These are phyloP conservation scores for Meyerozyma athensensis DNA, from an alignment of 1,139 yeast genomes.

Conservation along the genomic window DNA sequence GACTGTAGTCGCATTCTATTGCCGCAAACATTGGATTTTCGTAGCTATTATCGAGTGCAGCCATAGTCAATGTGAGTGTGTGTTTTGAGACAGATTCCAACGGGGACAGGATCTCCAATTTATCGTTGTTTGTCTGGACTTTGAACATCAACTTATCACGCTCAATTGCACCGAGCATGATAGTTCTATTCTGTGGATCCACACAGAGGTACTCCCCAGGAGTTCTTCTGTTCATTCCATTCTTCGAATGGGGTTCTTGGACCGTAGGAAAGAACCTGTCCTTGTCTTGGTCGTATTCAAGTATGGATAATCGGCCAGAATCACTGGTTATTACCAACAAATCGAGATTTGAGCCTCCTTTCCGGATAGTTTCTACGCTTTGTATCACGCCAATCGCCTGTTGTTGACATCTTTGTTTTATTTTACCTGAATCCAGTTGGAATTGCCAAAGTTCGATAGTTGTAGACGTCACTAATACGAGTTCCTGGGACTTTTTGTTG, in stretches of 20 bases:
- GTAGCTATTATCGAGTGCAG: conserved; percentile 68
- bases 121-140: conserved; percentile 35
- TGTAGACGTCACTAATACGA: conserved; percentile 56
- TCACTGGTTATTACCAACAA: conserved; percentile 70
- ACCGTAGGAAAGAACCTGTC: conserved; percentile 44
- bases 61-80: conserved; percentile 48
- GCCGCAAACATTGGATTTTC: conserved; percentile 84
- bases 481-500: conserved; percentile 50
- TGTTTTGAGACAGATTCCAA: conserved; percentile 57
- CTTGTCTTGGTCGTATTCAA: conserved; percentile 40
- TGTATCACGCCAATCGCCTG: conserved; percentile 60
- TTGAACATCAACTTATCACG: conserved; percentile 61
- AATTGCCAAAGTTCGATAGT: conserved; percentile 49
- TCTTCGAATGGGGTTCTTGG: conserved; percentile 68
- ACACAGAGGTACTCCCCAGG: conserved; percentile 76
- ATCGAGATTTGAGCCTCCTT: conserved; percentile 53
- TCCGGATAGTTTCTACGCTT: conserved; percentile 44
- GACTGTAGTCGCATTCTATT: conserved; percentile 58
- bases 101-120: conserved; percentile 61
- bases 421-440: conserved; percentile 52
- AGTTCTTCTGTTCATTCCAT: conserved; percentile 68
- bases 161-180: conserved; percentile 69
- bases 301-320: conserved; percentile 65
- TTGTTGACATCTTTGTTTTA: conserved; percentile 39
- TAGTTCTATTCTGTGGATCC: conserved; percentile 71